Evolutionary conservation across 805 yeast genomes (phyloP).

Genomic region (Saccharomycopsis sp.): DNA sequence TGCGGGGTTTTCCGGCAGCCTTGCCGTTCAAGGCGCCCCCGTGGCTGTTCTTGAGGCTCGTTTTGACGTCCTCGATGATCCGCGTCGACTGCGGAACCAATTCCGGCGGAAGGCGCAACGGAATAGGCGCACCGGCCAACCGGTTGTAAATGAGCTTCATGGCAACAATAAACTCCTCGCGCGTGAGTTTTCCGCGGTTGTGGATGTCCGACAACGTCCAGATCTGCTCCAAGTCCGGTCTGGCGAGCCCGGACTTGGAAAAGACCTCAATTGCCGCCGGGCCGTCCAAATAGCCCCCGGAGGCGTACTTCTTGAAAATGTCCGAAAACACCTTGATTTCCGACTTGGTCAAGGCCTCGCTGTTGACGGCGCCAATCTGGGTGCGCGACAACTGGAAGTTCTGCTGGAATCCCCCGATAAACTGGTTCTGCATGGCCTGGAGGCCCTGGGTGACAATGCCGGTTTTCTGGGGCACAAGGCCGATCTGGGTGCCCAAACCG

Average conservation of each 20-base stretch:
- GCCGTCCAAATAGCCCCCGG: slow-evolving; percentile 69
- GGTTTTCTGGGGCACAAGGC: slow-evolving; percentile 57
- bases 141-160: slow-evolving; percentile 94
- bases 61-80: slow-evolving; percentile 67
- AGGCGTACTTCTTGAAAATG: slow-evolving; percentile 49
- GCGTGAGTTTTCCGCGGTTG: slow-evolving; percentile 75
- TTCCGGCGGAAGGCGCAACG: slow-evolving; percentile 77
- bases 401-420: slow-evolving; percentile 23
- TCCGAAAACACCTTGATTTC: slow-evolving; percentile 54
- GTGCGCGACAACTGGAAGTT: slow-evolving; percentile 28
- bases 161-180: slow-evolving; percentile 91
- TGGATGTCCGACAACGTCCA: slow-evolving; percentile 86
- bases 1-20: no score
- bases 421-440: slow-evolving; percentile 22
- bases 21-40: neutral
- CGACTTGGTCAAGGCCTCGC: slow-evolving; percentile 70
- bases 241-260: slow-evolving; percentile 81
- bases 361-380: slow-evolving; percentile 37
- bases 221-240: slow-evolving; percentile 80
- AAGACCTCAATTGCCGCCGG: slow-evolving; percentile 78
- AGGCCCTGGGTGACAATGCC: slow-evolving; percentile 49
- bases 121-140: slow-evolving; percentile 82
- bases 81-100: slow-evolving; percentile 81
- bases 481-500: slow-evolving; percentile 34
- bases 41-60: slow-evolving; percentile 33